Base-by-base conservation (phyloP, 2,329 filamentous ascomycete genomes). In the Aplosporella prunicola region DNA sequence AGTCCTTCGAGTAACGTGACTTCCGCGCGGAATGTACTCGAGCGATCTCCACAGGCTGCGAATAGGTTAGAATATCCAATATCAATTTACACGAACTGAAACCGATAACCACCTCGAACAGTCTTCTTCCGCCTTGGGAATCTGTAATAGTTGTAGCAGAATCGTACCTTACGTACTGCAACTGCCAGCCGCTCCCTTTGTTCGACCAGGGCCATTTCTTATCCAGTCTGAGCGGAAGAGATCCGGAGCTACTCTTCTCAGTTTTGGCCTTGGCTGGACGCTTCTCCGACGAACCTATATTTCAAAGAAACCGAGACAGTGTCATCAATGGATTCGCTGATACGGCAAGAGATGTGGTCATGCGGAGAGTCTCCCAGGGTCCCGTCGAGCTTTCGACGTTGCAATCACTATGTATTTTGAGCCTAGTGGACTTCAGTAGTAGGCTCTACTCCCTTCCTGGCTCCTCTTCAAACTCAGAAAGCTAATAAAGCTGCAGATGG, bases 141-240 rank as follows among this genome's bases (percentile, higher is more conserved):
- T 30, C 25, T 15, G 32, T 31, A 8, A 22, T 36, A 7, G 49
- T 51, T 5, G 49, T 64, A 10, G 63, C 61, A 9, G 54, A 64
- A 30, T 47, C 62, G 2, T 73, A 71, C 45, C 44, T 70, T 3
- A 47, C 56, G 4, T 71, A 66, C 44, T 68, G 67, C 38, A 64
- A 72, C 35, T 65, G 61, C 16, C 69, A 73, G 34, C 68, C 68
- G 5, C 52, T 73, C 15, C 61, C 62, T 11, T 51, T 73, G 0
- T 72, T 73, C 34, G 52, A 61, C 13, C 46, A 56, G 9, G 51
- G 55, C 4, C 55, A 45, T 2, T 68, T 72, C 42, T 38, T 69
- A 7, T 43, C 50, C 5, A 63, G 54, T 24, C 47, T 71, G 5
- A 44, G 51, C 10, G 45, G 52, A 15, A 57, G 68, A 8, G 51